Evolutionary conservation across 768 basidiomycete genomes (phyloP), one percentile per base, ranked within the genome.

Genomic region (Chalciporus piperatus): DNA sequence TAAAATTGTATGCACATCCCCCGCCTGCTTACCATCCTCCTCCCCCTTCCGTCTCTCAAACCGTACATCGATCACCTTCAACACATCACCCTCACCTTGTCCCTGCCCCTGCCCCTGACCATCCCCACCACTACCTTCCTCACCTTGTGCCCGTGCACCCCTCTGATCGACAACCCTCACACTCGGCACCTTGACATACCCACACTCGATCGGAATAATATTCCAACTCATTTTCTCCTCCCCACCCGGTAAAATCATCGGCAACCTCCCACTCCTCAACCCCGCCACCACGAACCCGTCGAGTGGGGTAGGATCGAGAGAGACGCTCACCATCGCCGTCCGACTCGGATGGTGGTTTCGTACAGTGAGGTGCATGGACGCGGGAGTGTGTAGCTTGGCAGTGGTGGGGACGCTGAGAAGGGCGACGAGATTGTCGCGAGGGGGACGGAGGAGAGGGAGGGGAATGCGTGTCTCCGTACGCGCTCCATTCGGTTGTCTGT

Each of bases 221-320:
- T 76, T 79, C 87, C 89, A 92, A 10, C 70, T 69, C 19, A 92
- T 46, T 51, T 67, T 75, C 58, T 83, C 83, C 65, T 91, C 89
- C 23, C 76, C 72, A 6, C 85, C 85, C 0, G 92, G 87, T 39
- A 89, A 72, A n/a, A 98, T 71, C 41, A 87, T 70, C 3, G 90
- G 84, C 9, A 92, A 57, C 10, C 83, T 78, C 3, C 83, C 82
- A 44, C 73, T 79, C 42, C 89, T 75, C 32, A 88, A 64, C 0
- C 95, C 94, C 3, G 89, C 80, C 39, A 93, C 81, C 14, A 94
- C 82, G 67, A 97, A 96, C n/a, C 78, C 75, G 38, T 90, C 89
- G 12, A 77, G 69, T 14, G 71, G 57, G 53, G 86, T 84, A 1
- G 83, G 76, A 48, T 96, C 92, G 25, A 94, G 75, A 30, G 85